Conservation (phyloP, 495 filamentous ascomycete species). For the Penicillium dipodomyicola region DNA sequence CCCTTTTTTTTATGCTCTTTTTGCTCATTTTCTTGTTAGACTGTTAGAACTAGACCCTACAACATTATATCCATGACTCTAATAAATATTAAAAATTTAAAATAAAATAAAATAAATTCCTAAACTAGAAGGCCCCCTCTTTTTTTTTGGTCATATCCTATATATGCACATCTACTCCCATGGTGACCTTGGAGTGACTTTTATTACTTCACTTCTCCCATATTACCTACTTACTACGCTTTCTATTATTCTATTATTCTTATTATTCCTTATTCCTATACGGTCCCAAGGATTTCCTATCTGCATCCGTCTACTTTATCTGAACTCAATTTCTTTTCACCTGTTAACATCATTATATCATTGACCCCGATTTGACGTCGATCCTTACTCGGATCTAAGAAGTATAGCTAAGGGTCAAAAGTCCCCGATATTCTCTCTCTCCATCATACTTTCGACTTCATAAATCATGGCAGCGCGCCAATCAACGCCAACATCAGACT, state of each 20-base stretch:
- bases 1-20: conserved; percentile 1
- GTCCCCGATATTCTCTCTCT: neutral
- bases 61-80: neutral
- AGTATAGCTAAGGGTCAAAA: conserved; percentile 25
- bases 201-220: neutral
- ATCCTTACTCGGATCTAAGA: conserved; percentile 23
- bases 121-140: neutral
- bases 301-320: conserved; percentile 8
- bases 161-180: conserved; percentile 2
- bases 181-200: neutral
- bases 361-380: conserved; percentile 35
- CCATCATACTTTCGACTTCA: conserved; percentile 10
- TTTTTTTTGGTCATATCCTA: neutral
- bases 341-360: conserved; percentile 32
- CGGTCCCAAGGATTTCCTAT: neutral
- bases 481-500: conserved; percentile 46
- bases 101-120: conserved; percentile 2
- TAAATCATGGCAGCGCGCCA: conserved; percentile 46
- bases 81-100: conserved; percentile 1
- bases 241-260: conserved; percentile 7
- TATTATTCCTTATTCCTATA: neutral
- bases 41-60: too few species aligned
- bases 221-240: too few species aligned
- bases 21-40: neutral
- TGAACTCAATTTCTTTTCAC: conserved; percentile 19